Evolutionary conservation across 2,329 filamentous ascomycete species (phyloP).

Genomic region (Talaromyces sp.): DNA sequence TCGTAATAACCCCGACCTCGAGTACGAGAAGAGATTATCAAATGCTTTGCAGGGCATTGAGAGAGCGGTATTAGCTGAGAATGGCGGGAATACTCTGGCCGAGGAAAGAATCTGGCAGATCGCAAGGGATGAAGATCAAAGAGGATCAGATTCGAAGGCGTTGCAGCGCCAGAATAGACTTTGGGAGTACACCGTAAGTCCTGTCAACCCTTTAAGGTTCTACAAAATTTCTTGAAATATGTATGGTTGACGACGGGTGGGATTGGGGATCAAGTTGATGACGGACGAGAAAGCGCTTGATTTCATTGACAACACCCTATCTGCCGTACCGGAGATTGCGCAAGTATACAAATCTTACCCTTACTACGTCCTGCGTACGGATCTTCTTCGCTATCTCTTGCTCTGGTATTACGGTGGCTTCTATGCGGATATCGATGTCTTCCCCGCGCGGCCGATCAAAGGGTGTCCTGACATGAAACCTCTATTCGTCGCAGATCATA

Average conservation of each 20-base stretch:
- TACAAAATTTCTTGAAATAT: too few species aligned
- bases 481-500: neutral
- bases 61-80: constrained; percentile 9
- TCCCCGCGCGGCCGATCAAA: constrained; percentile 25
- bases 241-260: too few species aligned
- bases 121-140: constrained; percentile 18
- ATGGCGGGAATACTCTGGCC: constrained; percentile 12
- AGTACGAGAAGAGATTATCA: constrained; percentile 24
- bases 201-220: neutral
- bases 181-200: constrained; percentile 26
- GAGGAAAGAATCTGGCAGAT: constrained; percentile 30
- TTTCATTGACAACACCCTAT: constrained; percentile 23
- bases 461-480: constrained; percentile 23
- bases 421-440: constrained; percentile 32
- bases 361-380: constrained; percentile 48
- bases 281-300: constrained; percentile 24
- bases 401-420: constrained; percentile 35
- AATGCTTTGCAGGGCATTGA: constrained; percentile 25
- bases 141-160: constrained; percentile 23
- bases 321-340: constrained; percentile 25
- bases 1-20: constrained; percentile 24
- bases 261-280: too few species aligned
- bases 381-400: constrained; percentile 39
- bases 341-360: constrained; percentile 28
- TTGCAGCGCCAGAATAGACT: constrained; percentile 25